Base-by-base conservation (phyloP, 371 early-diverging fungal species). In the Mortierella sp. region DNA sequence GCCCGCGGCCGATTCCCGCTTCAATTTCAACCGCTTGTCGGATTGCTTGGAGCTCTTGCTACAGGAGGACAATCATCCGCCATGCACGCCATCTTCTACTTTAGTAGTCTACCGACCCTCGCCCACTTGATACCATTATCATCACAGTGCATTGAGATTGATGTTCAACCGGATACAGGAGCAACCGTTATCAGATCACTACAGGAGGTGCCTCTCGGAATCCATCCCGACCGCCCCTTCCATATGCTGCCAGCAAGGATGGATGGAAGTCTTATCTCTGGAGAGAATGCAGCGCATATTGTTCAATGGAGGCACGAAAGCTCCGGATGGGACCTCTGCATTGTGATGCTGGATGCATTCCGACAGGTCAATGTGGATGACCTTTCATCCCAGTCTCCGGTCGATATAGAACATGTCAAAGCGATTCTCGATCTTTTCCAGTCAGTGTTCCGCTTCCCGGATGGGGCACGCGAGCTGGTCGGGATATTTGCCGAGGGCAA, bases 1-100 rank as follows among this genome's bases (percentile, higher is more conserved):
- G 70, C 78, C 14, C 66, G 78, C 0, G 70, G 78, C 16, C 78
- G 78, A 10, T 76, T 76, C 56, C 78, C 78, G 0, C 42, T 76
- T 18, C 62, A 62, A 12, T 61, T 76, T 24, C 62, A 62, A 27
- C 71, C 78, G 16, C 24, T 76, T n/a, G 18, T 70, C 42, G 41
- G 66, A 38, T 47, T 76, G 14, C 21, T 76, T 28, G 48, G 41
- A 10, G 70, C 78, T 10, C 64, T 76, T 26, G 70, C 78, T 4
- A 61, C 70, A 0, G 78, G 78, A 39, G 63, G 66, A 6, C 55
- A 61, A 18, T 23, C 42, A 16, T 76, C 78, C n/a, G 70, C 78
- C 9, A 57, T 43, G 21, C 65, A 48, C n/a, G 53, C 63, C 18
- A 55, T 62, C 23, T 23, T 53, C 18, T 76, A 58, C 38, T 66